These are phyloP conservation scores for Meredithiella fracta DNA, from an alignment of 2,329 filamentous ascomycete species.

Conservation along the genomic window DNA sequence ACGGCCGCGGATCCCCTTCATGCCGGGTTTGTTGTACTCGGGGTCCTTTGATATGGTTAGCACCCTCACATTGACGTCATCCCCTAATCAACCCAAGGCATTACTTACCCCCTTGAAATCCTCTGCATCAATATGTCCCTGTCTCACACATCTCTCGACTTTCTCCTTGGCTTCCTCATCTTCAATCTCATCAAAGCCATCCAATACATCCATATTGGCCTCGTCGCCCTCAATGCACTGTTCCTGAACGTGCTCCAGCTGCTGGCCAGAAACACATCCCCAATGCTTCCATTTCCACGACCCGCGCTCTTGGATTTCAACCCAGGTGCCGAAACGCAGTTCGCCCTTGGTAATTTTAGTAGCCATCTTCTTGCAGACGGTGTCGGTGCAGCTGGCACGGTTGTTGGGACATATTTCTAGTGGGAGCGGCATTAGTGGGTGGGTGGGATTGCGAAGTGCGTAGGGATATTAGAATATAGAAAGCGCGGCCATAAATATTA, in stretches of 20 bases:
- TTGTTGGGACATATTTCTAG: conserved; percentile 53
- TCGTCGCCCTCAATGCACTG: conserved; percentile 31
- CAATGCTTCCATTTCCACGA: conserved; percentile 75
- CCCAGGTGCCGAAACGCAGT: conserved; percentile 59
- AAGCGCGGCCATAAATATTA: too few relatives aligned
- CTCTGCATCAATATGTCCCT: conserved; percentile 67
- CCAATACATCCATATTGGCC: conserved; percentile 49
- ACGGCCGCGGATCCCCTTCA: conserved; percentile 41
- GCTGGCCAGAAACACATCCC: conserved; percentile 73
- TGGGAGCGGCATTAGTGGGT: not conserved
- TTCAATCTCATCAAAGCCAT: conserved; percentile 63
- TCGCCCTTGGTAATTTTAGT: conserved; percentile 66
- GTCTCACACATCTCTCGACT: conserved; percentile 50
- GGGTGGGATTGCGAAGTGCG: too few relatives aligned
- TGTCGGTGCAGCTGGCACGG: conserved; percentile 59
- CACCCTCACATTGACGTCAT: conserved; percentile 12
- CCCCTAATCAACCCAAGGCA: not conserved
- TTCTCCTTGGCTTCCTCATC: conserved; percentile 53
- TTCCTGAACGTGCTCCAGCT: conserved; percentile 49
- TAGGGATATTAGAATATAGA: too few relatives aligned
- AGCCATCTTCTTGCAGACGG: conserved; percentile 51
- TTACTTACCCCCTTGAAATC: conserved; percentile 74
- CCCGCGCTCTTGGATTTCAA: conserved; percentile 44
- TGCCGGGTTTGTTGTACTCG: conserved; percentile 54
- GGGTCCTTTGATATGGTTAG: conserved; percentile 41